phyloP scores from a whole-genome alignment of 345 rosid species.

The Triadica sebifera region DNA sequence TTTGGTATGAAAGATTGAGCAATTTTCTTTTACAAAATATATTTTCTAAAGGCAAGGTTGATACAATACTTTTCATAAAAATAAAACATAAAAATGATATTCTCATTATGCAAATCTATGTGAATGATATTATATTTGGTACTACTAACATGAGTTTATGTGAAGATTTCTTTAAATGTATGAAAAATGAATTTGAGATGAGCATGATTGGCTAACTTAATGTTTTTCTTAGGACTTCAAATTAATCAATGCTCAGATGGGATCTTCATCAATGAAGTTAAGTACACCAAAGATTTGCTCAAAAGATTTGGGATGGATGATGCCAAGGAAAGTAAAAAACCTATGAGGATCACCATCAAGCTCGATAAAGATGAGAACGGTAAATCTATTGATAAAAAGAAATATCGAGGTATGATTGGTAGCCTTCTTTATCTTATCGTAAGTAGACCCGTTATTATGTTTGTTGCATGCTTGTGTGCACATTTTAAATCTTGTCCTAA shows the following conservation, averaged over 20 bases:
- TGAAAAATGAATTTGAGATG: not conserved
- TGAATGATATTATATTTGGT: too few species aligned
- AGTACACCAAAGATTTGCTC: not conserved
- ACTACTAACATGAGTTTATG: not conserved
- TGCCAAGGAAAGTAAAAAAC: not conserved
- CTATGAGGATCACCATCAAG: not conserved
- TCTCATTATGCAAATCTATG: too few species aligned
- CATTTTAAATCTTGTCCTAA: too few species aligned
- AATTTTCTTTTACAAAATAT: too few species aligned
- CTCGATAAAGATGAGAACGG: not conserved
- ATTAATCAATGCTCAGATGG: not conserved
- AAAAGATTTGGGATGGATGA: not conserved
- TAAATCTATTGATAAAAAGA: not conserved
- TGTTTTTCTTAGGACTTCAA: not conserved
- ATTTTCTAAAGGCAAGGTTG: too few species aligned
- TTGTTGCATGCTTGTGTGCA: too few species aligned
- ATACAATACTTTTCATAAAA: too few species aligned
- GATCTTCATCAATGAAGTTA: not conserved
- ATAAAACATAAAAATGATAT: too few species aligned
- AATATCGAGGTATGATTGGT: not conserved
- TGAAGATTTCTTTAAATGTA: not conserved
- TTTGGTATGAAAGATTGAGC: not conserved
- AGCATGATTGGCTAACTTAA: not conserved
- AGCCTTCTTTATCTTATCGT: too few species aligned
- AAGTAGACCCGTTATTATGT: too few species aligned